Evolutionary conservation across 441 rosid genomes (phyloP).

Genomic region (Theobroma grandiflorum): DNA sequence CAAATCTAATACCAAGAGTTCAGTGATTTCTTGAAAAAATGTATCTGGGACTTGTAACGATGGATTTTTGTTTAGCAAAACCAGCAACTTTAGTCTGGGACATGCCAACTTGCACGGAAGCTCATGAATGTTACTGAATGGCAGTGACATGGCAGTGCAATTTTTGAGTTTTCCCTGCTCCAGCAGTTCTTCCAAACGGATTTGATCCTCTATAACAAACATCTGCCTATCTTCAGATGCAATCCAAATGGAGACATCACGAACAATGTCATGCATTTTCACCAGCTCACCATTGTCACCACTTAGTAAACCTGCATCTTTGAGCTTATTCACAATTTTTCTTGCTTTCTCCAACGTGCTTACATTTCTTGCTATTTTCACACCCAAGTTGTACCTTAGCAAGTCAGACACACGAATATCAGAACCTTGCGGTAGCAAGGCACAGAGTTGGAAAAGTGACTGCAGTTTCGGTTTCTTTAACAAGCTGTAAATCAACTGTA

Average conservation of each 20-base stretch:
- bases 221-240: conserved; percentile 18
- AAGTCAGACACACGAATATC: conserved; percentile 20
- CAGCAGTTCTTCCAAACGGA: not conserved
- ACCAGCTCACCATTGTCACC: not conserved
- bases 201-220: not conserved
- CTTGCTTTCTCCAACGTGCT: conserved; percentile 32
- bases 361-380: conserved; percentile 28
- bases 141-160: conserved; percentile 14
- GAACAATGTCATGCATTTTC: conserved; percentile 39
- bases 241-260: conserved; percentile 32
- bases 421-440: conserved; percentile 16
- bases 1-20: conserved; percentile 40
- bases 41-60: conserved; percentile 22
- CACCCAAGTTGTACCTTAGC: conserved; percentile 34
- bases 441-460: conserved; percentile 23
- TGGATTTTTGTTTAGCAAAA: not conserved
- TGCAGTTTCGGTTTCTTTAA: not conserved
- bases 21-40: conserved; percentile 25
- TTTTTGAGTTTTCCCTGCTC: not conserved
- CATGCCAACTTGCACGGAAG: conserved; percentile 34
- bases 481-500: conserved; percentile 9
- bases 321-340: conserved; percentile 18
- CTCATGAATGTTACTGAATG: not conserved
- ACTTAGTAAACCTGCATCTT: conserved; percentile 26
- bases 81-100: conserved; percentile 35